A percentile compares a stretch with the other conserved stretches of the same genome.
These are phyloP conservation scores for Leccinum incarnatum DNA, from an alignment of 768 basidiomycete genomes.

Conservation along the genomic window DNA sequence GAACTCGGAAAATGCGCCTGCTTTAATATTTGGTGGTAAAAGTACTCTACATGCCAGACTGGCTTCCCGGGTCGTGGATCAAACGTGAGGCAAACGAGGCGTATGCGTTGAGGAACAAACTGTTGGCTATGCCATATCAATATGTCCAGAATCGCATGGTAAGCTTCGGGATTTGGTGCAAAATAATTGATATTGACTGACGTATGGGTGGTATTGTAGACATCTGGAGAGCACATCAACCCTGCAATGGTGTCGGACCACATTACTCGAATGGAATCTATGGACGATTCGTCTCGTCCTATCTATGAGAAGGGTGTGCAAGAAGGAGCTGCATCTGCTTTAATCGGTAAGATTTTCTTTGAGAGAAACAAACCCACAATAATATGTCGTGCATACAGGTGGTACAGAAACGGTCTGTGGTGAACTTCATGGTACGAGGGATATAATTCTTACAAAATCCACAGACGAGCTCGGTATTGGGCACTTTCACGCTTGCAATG, in stretches of 20 bases:
- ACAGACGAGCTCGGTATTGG: background rate
- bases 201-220: background rate
- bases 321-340: background rate
- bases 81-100: background rate
- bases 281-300: background rate
- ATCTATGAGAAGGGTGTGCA: background rate
- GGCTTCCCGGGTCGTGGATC: background rate
- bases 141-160: background rate
- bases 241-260: background rate
- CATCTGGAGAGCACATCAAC: background rate
- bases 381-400: background rate
- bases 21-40: background rate
- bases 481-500: background rate
- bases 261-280: background rate
- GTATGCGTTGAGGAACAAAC: background rate
- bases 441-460: background rate
- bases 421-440: background rate
- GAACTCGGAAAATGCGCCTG: background rate
- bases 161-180: background rate
- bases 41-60: background rate
- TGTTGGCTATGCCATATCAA: background rate
- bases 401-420: background rate
- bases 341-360: background rate
- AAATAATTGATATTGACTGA: background rate
- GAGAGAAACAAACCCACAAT: background rate